Evolutionary conservation across 139 green algal species (phyloP).

Genomic region (Chlamydomonas sphaeroides): DNA sequence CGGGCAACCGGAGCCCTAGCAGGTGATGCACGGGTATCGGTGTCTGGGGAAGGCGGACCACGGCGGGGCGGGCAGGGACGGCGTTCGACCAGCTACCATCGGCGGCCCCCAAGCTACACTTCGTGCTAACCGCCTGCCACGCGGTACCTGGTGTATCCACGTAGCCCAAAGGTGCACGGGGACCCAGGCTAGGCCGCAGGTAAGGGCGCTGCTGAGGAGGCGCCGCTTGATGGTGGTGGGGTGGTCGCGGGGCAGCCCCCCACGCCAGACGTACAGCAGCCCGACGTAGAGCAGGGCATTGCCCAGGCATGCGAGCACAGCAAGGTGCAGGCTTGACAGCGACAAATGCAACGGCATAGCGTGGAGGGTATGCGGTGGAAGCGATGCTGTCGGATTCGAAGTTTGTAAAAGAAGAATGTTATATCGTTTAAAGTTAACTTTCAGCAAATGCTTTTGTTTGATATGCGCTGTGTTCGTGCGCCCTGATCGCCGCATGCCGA

Average conservation of each 20-base stretch:
- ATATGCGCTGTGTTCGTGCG: too few species aligned
- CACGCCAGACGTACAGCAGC: constrained; percentile 49
- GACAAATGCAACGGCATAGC: too few species aligned
- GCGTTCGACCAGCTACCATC: too few species aligned
- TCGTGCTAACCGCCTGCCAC: too few species aligned
- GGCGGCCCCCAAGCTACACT: too few species aligned
- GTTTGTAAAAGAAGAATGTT: not conserved
- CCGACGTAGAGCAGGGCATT: constrained; percentile 53
- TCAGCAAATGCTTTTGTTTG: too few species aligned
- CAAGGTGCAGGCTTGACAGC: not conserved
- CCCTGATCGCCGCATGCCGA: too few species aligned
- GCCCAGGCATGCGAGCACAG: constrained; percentile 38
- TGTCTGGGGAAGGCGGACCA: not conserved
- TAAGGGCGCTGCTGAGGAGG: constrained; percentile 4
- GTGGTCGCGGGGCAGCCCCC: constrained; percentile 46
- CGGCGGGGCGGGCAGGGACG: too few species aligned
- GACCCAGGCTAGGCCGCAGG: constrained; percentile 52
- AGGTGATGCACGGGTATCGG: constrained; percentile 22
- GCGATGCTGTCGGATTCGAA: not conserved
- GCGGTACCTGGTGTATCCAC: not conserved
- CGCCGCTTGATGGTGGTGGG: constrained; percentile 56
- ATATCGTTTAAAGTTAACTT: too few species aligned
- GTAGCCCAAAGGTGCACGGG: constrained; percentile 31
- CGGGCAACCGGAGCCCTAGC: constrained; percentile 48
- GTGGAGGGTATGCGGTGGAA: not conserved